Evolutionary conservation across 495 filamentous ascomycete genomes (phyloP).

Genomic region (Thozetella sp.): DNA sequence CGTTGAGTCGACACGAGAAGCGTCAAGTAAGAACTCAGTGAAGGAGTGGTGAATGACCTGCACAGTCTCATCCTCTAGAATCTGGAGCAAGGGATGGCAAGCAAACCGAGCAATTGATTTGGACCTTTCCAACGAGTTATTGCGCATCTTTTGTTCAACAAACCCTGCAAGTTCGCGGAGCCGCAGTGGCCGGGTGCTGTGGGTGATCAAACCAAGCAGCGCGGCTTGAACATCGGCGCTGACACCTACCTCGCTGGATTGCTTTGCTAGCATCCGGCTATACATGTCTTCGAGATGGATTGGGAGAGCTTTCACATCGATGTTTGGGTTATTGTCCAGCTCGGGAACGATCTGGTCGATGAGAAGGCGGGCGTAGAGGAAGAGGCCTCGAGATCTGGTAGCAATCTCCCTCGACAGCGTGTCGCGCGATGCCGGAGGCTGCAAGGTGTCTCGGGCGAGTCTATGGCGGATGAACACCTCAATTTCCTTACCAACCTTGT

Average conservation of each 20-base stretch:
- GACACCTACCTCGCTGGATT: conserved; percentile 20
- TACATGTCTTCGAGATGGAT: conserved; percentile 35
- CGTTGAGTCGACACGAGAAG: neutral
- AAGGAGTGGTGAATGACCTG: conserved; percentile 51
- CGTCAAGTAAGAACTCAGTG: conserved; percentile 44
- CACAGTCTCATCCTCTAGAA: conserved; percentile 40
- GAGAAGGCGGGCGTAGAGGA: conserved; percentile 40
- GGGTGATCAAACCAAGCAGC: conserved; percentile 45
- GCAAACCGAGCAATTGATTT: conserved; percentile 15
- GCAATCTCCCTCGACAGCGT: conserved; percentile 3
- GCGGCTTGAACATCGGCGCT: conserved; percentile 15
- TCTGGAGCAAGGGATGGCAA: conserved; percentile 47
- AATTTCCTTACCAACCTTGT: conserved; percentile 35
- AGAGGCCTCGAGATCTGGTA: conserved; percentile 20
- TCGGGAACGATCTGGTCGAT: neutral
- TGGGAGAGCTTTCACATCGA: neutral
- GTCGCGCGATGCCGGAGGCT: neutral
- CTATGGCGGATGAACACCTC: conserved; percentile 22
- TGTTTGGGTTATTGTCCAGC: neutral
- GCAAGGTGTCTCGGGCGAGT: neutral
- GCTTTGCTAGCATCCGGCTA: conserved; percentile 25
- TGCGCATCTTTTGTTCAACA: neutral
- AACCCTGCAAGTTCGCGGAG: conserved; percentile 42
- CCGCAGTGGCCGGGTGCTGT: conserved; percentile 45
- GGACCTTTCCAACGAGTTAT: conserved; percentile 1